Evolutionary conservation across 2,329 filamentous ascomycete species (phyloP), one percentile per base, ranked within the genome.

Genomic region (Curvularia hawaiiensis): DNA sequence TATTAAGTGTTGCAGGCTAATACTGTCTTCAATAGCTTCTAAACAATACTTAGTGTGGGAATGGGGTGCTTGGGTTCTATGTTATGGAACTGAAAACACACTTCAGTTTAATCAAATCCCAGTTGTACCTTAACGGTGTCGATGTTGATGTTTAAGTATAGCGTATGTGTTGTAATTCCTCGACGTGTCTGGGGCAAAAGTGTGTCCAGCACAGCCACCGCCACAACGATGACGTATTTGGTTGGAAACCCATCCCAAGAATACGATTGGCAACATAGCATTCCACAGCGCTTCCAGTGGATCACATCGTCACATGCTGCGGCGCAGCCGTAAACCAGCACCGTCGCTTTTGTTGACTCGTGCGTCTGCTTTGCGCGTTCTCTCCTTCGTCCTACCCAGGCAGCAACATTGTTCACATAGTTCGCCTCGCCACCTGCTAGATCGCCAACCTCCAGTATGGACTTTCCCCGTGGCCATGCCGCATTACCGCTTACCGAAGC

Each of bases 401-500:
- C 70, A 72, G 61, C 71, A 74, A 66, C 66, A 55, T 72, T 64
- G 48, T 33, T 47, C 30, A 46, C 62, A 62, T 59, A 46, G 12
- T 26, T 39, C 45, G 40, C 50, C 24, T 59, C 52, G 61, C 61
- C 61, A 64, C 61, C 45, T 31, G 39, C 35, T 20, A 22, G 20
- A 38, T 16, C 16, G 35, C 5, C 51, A 50, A 10, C 55, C 20
- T 50, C 58, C 53, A 54, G 9, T 6, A 75, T 75, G 71, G 72
- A 74, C 39, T 74, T 75, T 26, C 74, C 73, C 4, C 63, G 64
- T 18, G 67, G 67, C 46, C 63, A 65, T 58, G 69, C 54, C 62
- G 72, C 52, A 48, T 70, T 59, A 70, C 73, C 74, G 4, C 66
- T 76, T 14, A 72, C 61, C 24, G 72, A 74, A 48, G 49, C 56